Percentiles rank a stretch among this genome's conserved stretches.
These are phyloP conservation scores for Carex pumila DNA, from an alignment of 176 grass and related monocot species.

Conservation along the genomic window DNA sequence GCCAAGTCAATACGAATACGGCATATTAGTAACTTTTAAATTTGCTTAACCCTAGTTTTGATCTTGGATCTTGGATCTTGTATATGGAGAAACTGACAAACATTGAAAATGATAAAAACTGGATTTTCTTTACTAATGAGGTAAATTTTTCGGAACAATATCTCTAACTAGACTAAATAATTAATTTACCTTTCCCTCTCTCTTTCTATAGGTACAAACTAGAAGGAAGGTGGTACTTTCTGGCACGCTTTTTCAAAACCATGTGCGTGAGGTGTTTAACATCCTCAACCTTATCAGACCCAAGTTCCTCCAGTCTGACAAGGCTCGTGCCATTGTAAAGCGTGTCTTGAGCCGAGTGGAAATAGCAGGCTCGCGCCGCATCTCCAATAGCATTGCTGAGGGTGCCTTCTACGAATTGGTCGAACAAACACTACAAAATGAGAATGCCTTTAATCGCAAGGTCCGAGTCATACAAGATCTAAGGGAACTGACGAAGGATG, in stretches of 20 bases:
- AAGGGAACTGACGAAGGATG: constrained; percentile 76
- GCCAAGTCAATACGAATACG: background rate
- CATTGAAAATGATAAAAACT: background rate
- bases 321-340: constrained; percentile 50
- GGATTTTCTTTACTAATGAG: background rate
- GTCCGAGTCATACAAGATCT: constrained; percentile 76
- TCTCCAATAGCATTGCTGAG: constrained; percentile 35
- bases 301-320: constrained; percentile 72
- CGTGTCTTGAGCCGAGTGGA: constrained; percentile 69
- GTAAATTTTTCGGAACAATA: background rate
- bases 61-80: background rate
- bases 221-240: constrained; percentile 91
- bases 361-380: constrained; percentile 42
- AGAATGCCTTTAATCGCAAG: constrained; percentile 73
- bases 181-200: background rate
- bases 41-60: background rate
- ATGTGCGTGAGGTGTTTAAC: constrained; percentile 76
- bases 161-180: background rate
- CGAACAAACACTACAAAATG: constrained; percentile 60
- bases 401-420: constrained; percentile 50
- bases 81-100: background rate
- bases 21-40: background rate
- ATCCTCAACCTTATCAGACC: constrained; percentile 91
- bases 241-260: constrained; percentile 94
- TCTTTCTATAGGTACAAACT: constrained; percentile 37